Evolutionary conservation across 139 green algal genomes (phyloP), one percentile per base, ranked within the genome.

Genomic region (Spirogloea muscicola): DNA sequence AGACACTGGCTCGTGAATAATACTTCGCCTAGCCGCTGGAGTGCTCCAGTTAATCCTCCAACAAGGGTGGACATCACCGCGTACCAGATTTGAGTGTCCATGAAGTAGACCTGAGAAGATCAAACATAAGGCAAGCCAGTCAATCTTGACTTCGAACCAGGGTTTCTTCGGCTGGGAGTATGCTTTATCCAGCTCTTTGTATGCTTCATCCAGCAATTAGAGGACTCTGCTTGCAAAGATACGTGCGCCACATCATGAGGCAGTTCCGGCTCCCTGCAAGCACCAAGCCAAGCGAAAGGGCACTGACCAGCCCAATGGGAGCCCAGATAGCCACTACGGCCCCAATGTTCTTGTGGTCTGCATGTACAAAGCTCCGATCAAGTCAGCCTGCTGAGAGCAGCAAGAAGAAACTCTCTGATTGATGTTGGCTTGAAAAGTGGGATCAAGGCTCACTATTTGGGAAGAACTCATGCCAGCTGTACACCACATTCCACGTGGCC

Each of bases 11-110:
- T 51, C n/a, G 59, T 64, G 55, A 10, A 51, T 51, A 31, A 27
- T 29, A 76, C 68, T 51, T 76, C 68, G 3, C 68, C 68, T 18
- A 76, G 48, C 16, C 51, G 68, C 27, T 71, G 21, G 34, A 76
- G 68, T 27, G 51, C 37, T 18, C 68, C 68, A 16, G 33, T 25
- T 10, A 69, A 36, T 6, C 31, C 37, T 33, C 68, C 68, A 27
- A 76, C 68, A 42, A 76, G 21, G 2, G 68, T 58, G 2, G 68
- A 76, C 16, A 76, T 38, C 4, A 76, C 29, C 33, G 51, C n/a
- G 42, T 76, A 76, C 55, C 60, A 76, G 31, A 76, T 76, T 51
- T 68, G 51, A 27, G 51, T 44, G 34, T 76, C 68, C 51, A 76
- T 69, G 3, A 67, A 33, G 58, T 76, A 76, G 3, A 76, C 49